Base-by-base conservation (phyloP, 495 filamentous ascomycete species). In the Penicillium salamii region DNA sequence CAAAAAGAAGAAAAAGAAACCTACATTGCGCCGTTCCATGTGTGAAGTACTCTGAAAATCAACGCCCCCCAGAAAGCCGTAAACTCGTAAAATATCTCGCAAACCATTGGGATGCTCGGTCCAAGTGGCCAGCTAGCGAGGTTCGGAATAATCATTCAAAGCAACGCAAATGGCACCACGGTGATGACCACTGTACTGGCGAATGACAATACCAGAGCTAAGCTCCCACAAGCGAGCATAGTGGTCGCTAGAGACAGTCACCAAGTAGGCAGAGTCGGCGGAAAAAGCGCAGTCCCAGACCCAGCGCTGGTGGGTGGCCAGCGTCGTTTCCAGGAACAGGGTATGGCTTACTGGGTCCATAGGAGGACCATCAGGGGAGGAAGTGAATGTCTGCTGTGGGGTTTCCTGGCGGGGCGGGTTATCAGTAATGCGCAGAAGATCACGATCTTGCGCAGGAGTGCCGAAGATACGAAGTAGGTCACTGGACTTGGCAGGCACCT, bases 271-370 rank as follows among this genome's bases (percentile, higher is more conserved):
- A 28, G 87, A 91, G 63, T 98, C 93, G 8, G 95, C 93, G 50
- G 88, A 93, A 72, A 97, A 98, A 3, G 93, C 93, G 64, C 93
- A 98, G 68, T 98, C 93, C 93, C 93, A 98, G 0, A 98, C 93
- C 93, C 93, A 98, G 28, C 93, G 85, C 68, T 98, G 93, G 66
- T 98, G 93, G 47, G 87, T 87, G n/a, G 86, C 84, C 1, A 98
- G 80, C 2, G 90, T 95, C 5, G 89, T 91, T 66, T 97, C 90
- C 5, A 96, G 78, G 79, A 86, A 78, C 80, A 95, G 49, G 73
- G 83, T 69, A 67, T 78, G 49, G 57, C 65, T 63, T 17, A 56
- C 57, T 5, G 74, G 67, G 39, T 74, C 72, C 48, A 70, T 72
- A 7, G 76, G 70, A 21, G 72, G 72, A 2, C 74, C 74, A 45